Evolutionary conservation across 148 eudicot species (phyloP).

Genomic region (Bassia scoparia): DNA sequence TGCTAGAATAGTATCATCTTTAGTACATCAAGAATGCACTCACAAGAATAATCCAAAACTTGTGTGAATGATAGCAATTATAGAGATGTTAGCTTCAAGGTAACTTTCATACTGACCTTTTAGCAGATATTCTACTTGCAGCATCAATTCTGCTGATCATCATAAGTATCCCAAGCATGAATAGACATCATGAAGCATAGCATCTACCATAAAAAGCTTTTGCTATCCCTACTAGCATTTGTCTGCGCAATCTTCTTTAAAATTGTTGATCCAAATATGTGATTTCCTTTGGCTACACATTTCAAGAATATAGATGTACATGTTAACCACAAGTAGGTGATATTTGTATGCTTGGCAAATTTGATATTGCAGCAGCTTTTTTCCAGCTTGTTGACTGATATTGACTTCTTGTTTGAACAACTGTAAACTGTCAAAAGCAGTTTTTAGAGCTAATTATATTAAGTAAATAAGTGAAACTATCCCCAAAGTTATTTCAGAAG

Average conservation of each 20-base stretch:
- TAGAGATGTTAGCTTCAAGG: conserved; percentile 36
- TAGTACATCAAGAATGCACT: conserved; percentile 28
- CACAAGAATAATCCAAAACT: conserved; percentile 31
- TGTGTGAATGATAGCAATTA: conserved; percentile 38
- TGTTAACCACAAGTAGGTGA: conserved; percentile 11
- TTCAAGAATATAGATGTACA: conserved; percentile 14
- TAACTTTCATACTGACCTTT: conserved; percentile 41
- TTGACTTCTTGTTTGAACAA: too few relatives aligned
- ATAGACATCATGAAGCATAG: conserved; percentile 33
- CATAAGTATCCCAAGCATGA: conserved; percentile 33
- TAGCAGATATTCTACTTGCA: conserved; percentile 36
- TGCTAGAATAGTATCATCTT: conserved; percentile 26
- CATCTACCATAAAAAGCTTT: conserved; percentile 32
- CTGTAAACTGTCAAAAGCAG: too few relatives aligned
- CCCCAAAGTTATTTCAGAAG: neutral
- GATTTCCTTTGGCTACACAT: conserved; percentile 11
- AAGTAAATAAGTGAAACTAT: neutral
- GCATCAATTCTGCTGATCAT: conserved; percentile 52
- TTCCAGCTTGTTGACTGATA: too few relatives aligned
- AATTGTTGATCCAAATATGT: neutral
- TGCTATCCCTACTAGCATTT: conserved; percentile 31
- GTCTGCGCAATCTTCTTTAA: conserved; percentile 23
- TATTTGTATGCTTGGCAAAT: neutral
- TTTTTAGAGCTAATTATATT: too few relatives aligned
- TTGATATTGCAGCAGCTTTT: neutral